Evolutionary conservation across 108 stramenopile species (phyloP).

Genomic region (Tribonema minus): DNA sequence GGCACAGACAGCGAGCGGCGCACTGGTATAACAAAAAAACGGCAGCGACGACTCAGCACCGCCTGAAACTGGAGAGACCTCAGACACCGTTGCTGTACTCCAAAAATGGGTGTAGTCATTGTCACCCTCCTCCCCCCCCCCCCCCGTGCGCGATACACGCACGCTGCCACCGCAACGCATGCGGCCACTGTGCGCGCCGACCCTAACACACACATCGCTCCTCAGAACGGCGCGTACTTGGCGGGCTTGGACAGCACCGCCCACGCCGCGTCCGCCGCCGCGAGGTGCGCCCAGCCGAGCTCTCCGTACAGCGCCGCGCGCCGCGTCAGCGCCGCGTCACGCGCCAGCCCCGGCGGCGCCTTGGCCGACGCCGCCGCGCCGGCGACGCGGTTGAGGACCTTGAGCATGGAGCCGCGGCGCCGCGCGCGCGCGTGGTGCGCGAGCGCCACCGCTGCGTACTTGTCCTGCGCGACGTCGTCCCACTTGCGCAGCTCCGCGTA

Average conservation of each 20-base stretch:
- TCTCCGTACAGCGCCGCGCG: slow-evolving; percentile 11
- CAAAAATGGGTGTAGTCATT: too few species aligned
- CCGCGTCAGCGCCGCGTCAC: neutral
- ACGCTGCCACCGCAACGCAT: too few species aligned
- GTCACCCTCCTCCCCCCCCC: too few species aligned
- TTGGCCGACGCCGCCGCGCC: neutral
- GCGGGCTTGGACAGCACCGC: slow-evolving; percentile 6
- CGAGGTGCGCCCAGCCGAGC: slow-evolving; percentile 33
- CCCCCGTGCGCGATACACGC: too few species aligned
- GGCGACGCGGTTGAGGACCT: neutral
- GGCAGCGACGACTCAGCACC: too few species aligned
- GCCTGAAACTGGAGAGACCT: too few species aligned
- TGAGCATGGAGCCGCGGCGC: slow-evolving; percentile 29
- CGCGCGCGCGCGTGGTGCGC: slow-evolving; percentile 2
- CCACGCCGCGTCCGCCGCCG: slow-evolving; percentile 26
- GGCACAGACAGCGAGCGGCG: too few species aligned
- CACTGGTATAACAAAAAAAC: too few species aligned
- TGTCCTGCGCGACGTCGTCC: slow-evolving; percentile 21
- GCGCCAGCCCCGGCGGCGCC: neutral
- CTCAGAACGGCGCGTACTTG: slow-evolving; percentile 23
- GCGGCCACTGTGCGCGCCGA: too few species aligned
- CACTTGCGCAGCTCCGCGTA: slow-evolving; percentile 16
- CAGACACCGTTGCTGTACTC: too few species aligned
- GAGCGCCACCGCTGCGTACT: slow-evolving; percentile 15
- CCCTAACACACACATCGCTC: too few species aligned